Evolutionary conservation across 1,284 basidiomycete species (phyloP).

Genomic region (Farysia itapuensis): DNA sequence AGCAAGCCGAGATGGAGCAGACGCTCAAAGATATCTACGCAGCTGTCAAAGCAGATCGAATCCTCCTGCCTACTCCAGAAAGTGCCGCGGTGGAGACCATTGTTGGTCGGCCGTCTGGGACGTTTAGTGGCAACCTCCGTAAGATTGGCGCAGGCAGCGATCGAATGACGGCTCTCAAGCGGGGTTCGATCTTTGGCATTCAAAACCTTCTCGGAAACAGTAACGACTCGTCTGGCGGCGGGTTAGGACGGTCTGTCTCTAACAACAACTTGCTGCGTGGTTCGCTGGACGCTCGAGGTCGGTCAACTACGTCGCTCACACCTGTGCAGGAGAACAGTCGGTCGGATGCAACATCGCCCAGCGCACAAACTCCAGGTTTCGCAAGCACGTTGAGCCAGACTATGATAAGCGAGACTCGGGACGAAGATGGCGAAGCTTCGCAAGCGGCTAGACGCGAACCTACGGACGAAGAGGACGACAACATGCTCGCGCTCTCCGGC

Average conservation of each 20-base stretch:
- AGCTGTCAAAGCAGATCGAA: conserved; percentile 85
- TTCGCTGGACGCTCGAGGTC: conserved; percentile 34
- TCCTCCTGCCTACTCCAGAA: conserved; percentile 71
- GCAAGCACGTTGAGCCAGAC: conserved; percentile 92
- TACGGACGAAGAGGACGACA: conserved; percentile 66
- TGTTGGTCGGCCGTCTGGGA: conserved; percentile 10
- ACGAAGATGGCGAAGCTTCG: conserved; percentile 69
- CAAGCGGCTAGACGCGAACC: conserved; percentile 57
- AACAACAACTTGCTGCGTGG: conserved; percentile 9
- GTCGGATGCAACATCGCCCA: conserved; percentile 3
- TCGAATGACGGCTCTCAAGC: conserved; percentile 74
- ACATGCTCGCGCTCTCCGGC: conserved; percentile 88
- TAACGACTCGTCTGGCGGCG: neutral
- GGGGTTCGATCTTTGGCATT: conserved; percentile 82
- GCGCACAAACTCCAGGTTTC: conserved; percentile 74
- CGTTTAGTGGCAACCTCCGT: conserved; percentile 6
- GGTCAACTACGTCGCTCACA: conserved; percentile 4
- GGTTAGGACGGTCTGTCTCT: neutral
- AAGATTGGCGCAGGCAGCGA: conserved; percentile 52
- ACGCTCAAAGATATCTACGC: conserved; percentile 81
- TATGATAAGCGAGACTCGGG: conserved; percentile 89
- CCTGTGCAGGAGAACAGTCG: conserved; percentile 5
- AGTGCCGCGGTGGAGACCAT: conserved; percentile 2
- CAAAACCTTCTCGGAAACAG: conserved; percentile 70
- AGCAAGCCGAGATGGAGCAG: conserved; percentile 17